These are phyloP conservation scores for Otatea glauca DNA, from an alignment of 176 grass and related monocot genomes.

Conservation along the genomic window DNA sequence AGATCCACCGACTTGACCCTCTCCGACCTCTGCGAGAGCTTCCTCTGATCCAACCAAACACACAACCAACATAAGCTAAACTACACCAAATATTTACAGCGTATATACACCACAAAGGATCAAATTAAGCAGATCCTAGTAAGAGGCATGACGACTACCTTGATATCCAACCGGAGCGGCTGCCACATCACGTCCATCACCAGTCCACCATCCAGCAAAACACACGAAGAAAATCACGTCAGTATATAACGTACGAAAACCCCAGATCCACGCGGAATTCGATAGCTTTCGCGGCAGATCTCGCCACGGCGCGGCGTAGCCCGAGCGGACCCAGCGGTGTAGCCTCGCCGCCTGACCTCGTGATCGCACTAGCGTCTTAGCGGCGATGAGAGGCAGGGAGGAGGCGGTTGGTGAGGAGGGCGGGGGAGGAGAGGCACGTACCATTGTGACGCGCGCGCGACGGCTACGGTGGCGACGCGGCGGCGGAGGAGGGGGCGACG, in stretches of 20 bases:
- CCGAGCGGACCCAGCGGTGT: not conserved
- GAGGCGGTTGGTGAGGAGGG: not conserved
- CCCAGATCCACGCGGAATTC: conserved; percentile 55
- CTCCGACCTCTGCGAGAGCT: conserved; percentile 96
- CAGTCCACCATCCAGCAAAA: not conserved
- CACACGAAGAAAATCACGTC: conserved; percentile 36
- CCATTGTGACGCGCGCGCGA: conserved; percentile 47
- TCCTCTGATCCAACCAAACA: conserved; percentile 80
- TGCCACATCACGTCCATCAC: conserved; percentile 49
- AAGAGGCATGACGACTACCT: conserved; percentile 55
- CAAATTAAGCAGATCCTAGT: conserved; percentile 50
- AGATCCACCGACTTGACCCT: conserved; percentile 99
- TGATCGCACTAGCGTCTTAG: not conserved
- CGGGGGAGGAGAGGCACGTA: conserved; percentile 10
- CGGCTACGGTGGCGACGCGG: conserved; percentile 2
- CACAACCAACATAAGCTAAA: conserved; percentile 34
- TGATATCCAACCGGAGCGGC: conserved; percentile 99
- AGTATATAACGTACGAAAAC: conserved; percentile 19
- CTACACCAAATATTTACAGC: not conserved
- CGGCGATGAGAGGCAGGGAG: not conserved
- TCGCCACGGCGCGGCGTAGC: conserved; percentile 2
- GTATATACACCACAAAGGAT: not conserved
- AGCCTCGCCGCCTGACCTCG: conserved; percentile 15
- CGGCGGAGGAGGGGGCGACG: not conserved
- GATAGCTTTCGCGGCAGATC: conserved; percentile 43